A percentile compares a stretch with the other conserved stretches of the same genome.
These are phyloP conservation scores for Boletus semigastroideus DNA, from an alignment of 1,284 basidiomycete genomes.

Conservation along the genomic window DNA sequence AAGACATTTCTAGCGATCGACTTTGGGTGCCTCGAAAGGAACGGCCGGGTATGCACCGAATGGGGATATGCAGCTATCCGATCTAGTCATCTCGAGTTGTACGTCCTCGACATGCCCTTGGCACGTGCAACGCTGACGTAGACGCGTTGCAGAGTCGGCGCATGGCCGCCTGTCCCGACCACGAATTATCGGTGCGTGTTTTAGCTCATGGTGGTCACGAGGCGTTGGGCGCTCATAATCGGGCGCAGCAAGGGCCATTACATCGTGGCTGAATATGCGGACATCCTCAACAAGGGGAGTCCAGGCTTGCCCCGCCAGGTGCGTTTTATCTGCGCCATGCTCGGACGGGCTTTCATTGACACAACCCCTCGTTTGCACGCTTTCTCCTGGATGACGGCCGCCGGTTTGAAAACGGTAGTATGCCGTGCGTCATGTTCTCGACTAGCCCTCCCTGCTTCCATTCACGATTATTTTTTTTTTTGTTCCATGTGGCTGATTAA, in stretches of 20 bases:
- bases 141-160: slow-evolving; percentile 48
- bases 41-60: slow-evolving; percentile 66
- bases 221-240: slow-evolving; percentile 7
- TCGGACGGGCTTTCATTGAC: slow-evolving; percentile 13
- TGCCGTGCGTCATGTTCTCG: slow-evolving; percentile 47
- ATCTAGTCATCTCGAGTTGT: slow-evolving; percentile 73
- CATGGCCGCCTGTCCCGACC: slow-evolving; percentile 81
- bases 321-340: slow-evolving; percentile 26
- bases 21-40: slow-evolving; percentile 79
- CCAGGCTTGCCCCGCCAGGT: slow-evolving; percentile 73
- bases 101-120: slow-evolving; percentile 34
- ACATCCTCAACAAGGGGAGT: slow-evolving; percentile 62
- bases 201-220: not conserved
- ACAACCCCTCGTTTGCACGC: not conserved
- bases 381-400: not conserved
- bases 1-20: slow-evolving; percentile 75
- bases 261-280: slow-evolving; percentile 75
- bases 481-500: not conserved
- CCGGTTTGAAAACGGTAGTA: slow-evolving; percentile 44
- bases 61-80: slow-evolving; percentile 81
- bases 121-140: slow-evolving; percentile 6
- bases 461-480: slow-evolving; percentile 6
- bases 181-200: slow-evolving; percentile 69
- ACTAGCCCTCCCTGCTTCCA: not conserved
- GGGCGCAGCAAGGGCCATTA: slow-evolving; percentile 71